Conservation (phyloP, 176 grass and related monocot species). For the Triticum aestivum region DNA sequence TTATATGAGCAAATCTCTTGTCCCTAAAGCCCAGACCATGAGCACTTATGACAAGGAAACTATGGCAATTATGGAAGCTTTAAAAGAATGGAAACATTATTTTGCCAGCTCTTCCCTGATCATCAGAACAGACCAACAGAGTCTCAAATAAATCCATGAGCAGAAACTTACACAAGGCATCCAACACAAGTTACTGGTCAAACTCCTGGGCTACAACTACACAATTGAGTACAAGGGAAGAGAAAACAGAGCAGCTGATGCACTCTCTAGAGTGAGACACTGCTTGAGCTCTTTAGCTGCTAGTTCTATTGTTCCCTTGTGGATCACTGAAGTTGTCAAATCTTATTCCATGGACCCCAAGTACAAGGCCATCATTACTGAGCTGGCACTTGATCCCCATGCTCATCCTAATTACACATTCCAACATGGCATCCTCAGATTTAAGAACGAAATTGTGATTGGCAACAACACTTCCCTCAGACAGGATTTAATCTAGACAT, state of each 20-base stretch:
- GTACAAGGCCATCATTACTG: background rate
- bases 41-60: background rate
- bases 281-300: background rate
- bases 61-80: background rate
- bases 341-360: background rate
- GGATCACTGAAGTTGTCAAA: background rate
- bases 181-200: background rate
- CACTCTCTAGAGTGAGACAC: background rate
- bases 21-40: background rate
- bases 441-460: too few relatives aligned
- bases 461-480: too few relatives aligned
- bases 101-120: background rate
- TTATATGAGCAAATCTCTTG: background rate
- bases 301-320: background rate
- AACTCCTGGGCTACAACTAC: background rate
- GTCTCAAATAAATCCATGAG: background rate
- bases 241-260: background rate
- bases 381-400: background rate
- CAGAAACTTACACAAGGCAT: background rate
- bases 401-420: background rate
- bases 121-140: background rate
- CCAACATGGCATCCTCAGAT: background rate
- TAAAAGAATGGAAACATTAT: slow-evolving; percentile 2
- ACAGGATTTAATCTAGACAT: too few relatives aligned
- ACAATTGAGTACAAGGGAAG: background rate